phyloP scores from a whole-genome alignment of 495 filamentous ascomycete genomes.

The Annulohypoxylon maeteangense region DNA sequence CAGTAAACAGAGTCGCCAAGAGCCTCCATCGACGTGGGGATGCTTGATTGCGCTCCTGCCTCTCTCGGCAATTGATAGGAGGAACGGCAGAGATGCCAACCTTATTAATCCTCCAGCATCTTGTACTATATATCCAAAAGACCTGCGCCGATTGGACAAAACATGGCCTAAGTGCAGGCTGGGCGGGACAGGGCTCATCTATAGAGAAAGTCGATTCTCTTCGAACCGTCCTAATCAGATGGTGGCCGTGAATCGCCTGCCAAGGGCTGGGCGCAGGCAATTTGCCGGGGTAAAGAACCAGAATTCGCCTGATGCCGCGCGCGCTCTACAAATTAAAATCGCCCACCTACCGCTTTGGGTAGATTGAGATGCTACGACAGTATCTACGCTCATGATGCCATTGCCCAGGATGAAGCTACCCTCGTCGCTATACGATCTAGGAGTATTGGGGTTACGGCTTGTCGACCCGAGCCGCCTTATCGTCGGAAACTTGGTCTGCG shows the following conservation, averaged over 20 bases:
- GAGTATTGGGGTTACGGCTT: slow-evolving; percentile 28
- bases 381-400: slow-evolving; percentile 46
- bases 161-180: slow-evolving; percentile 3
- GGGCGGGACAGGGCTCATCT: slow-evolving; percentile 28
- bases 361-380: slow-evolving; percentile 45
- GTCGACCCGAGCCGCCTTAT: slow-evolving; percentile 37
- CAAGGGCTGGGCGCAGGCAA: slow-evolving; percentile 41
- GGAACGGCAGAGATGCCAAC: slow-evolving; percentile 25
- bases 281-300: slow-evolving; percentile 35
- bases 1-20: slow-evolving; percentile 35
- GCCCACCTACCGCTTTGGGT: slow-evolving; percentile 43
- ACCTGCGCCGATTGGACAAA: slow-evolving; percentile 19
- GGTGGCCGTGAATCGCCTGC: slow-evolving; percentile 25
- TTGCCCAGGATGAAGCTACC: slow-evolving; percentile 26
- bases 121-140: slow-evolving; percentile 21
- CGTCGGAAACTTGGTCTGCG: background rate
- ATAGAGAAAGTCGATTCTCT: slow-evolving; percentile 23
- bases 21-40: slow-evolving; percentile 41
- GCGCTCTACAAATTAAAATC: slow-evolving; percentile 37
- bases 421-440: slow-evolving; percentile 34
- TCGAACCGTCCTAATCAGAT: slow-evolving; percentile 25
- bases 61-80: slow-evolving; percentile 45
- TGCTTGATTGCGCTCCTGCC: slow-evolving; percentile 33
- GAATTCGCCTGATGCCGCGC: slow-evolving; percentile 34
- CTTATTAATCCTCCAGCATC: slow-evolving; percentile 33